Percentiles rank a stretch among this genome's conserved stretches.
Evolutionary conservation across 2,329 filamentous ascomycete genomes (phyloP).

Genomic region (Setomelanomma holmii): DNA sequence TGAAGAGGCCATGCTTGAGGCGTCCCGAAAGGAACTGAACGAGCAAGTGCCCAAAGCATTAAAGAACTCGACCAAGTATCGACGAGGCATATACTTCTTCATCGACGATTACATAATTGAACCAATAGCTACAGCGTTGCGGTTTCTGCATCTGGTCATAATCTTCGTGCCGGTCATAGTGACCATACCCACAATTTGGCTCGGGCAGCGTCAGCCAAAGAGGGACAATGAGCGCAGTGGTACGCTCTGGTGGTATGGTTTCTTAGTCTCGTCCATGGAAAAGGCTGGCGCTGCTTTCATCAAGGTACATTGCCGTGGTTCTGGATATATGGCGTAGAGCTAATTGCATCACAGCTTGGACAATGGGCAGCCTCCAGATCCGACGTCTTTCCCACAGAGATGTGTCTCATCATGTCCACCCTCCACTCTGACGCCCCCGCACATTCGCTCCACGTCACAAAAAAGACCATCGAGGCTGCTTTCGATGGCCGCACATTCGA

Average conservation of each 20-base stretch:
- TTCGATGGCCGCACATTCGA: conserved; percentile 83
- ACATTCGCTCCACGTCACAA: conserved; percentile 82
- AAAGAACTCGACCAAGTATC: conserved; percentile 64
- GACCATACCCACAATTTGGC: conserved; percentile 79
- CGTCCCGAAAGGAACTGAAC: conserved; percentile 77
- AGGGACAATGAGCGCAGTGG: conserved; percentile 79
- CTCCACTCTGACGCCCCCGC: conserved; percentile 94
- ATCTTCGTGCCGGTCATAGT: conserved; percentile 93
- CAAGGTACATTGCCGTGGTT: conserved; percentile 66
- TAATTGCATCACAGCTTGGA: conserved; percentile 69
- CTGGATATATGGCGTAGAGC: neutral
- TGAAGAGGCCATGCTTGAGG: conserved; percentile 86
- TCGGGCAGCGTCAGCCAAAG: conserved; percentile 69
- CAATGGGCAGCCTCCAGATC: conserved; percentile 98
- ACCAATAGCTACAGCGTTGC: conserved; percentile 81
- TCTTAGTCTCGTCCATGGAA: conserved; percentile 90
- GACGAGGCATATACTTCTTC: conserved; percentile 68
- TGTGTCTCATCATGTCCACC: conserved; percentile 93
- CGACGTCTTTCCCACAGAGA: conserved; percentile 92
- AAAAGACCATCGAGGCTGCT: conserved; percentile 77
- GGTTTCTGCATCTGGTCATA: conserved; percentile 84
- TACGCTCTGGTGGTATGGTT: conserved; percentile 92
- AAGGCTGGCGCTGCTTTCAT: conserved; percentile 94
- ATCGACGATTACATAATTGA: conserved; percentile 78
- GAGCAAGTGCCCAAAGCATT: conserved; percentile 71